Percentiles rank a stretch among this genome's conserved stretches.
Evolutionary conservation across 345 rosid genomes (phyloP).

Genomic region (Triadica sebifera): DNA sequence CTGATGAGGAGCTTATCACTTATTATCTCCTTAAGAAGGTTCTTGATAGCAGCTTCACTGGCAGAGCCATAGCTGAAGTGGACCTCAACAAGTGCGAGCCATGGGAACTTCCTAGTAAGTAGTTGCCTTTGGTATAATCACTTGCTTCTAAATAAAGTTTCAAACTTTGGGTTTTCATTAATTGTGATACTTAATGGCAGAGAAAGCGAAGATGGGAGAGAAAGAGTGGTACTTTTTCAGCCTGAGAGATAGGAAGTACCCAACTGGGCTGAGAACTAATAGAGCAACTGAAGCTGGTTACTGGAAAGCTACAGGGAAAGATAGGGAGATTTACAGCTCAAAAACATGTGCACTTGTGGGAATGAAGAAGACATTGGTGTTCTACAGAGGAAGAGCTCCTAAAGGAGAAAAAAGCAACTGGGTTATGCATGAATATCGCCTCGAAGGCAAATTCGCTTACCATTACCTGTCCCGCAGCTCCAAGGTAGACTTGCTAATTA

Average conservation of each 20-base stretch:
- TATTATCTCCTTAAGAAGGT: constrained; percentile 81
- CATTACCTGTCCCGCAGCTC: constrained; percentile 70
- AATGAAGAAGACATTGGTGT: constrained; percentile 92
- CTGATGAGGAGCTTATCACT: constrained; percentile 94
- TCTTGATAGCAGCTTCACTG: constrained; percentile 63
- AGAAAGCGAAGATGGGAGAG: constrained; percentile 91
- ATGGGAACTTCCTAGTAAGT: constrained; percentile 91
- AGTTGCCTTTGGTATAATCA: too few species aligned
- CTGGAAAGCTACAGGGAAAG: constrained; percentile 98
- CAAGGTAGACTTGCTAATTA: constrained; percentile 42
- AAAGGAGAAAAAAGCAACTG: constrained; percentile 89
- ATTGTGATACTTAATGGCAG: constrained; percentile 31
- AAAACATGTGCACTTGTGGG: constrained; percentile 81
- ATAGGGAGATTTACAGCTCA: constrained; percentile 81
- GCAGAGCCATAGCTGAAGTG: constrained; percentile 78
- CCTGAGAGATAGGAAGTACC: constrained; percentile 81
- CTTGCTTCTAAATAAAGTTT: too few species aligned
- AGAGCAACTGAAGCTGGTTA: constrained; percentile 96
- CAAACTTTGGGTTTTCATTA: neutral
- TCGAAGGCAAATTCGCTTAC: constrained; percentile 87
- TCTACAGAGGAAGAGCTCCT: constrained; percentile 89
- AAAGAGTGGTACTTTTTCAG: constrained; percentile 96
- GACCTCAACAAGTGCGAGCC: constrained; percentile 97
- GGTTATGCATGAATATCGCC: constrained; percentile 99
- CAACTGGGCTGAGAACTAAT: constrained; percentile 90